These are phyloP conservation scores for Austroboletus niveus DNA, from an alignment of 1,284 basidiomycete genomes.

Conservation along the genomic window DNA sequence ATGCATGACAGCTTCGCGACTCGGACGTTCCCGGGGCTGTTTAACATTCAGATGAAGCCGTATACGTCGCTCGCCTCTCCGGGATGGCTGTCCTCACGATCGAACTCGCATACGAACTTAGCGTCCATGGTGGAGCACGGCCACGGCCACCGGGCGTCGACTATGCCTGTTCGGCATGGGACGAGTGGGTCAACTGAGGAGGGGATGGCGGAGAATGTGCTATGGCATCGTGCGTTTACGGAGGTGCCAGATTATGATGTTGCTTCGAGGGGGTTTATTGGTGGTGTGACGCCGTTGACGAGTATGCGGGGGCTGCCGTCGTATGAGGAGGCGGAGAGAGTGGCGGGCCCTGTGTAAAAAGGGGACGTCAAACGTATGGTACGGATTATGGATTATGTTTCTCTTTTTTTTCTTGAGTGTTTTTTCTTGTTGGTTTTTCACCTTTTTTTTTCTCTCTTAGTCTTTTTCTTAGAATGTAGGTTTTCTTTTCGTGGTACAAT, in stretches of 20 bases:
- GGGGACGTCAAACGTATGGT: not conserved
- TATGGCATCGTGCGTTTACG: slow-evolving; percentile 60
- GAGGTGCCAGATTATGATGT: slow-evolving; percentile 84
- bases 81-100: slow-evolving; percentile 39
- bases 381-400: not conserved
- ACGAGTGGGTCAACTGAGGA: too few species aligned
- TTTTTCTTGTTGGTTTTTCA: too few species aligned
- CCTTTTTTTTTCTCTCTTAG: too few species aligned
- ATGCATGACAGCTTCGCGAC: slow-evolving; percentile 52
- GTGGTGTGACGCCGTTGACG: slow-evolving; percentile 81
- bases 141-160: slow-evolving; percentile 2
- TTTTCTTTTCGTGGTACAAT: too few species aligned
- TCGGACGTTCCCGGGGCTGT: slow-evolving; percentile 51
- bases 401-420: not conserved
- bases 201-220: slow-evolving; percentile 23
- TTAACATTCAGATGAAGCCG: slow-evolving; percentile 63
- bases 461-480: too few species aligned
- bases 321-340: slow-evolving; percentile 62
- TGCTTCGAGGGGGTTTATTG: slow-evolving; percentile 79
- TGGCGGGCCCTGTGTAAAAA: not conserved
- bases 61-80: slow-evolving; percentile 38
- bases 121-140: slow-evolving; percentile 16
- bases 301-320: slow-evolving; percentile 73
- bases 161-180: too few species aligned
- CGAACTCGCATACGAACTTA: slow-evolving; percentile 36